Evolutionary conservation across 148 eudicot genomes (phyloP), one percentile per base, ranked within the genome.

Genomic region (Mesembryanthemum crystallinum): DNA sequence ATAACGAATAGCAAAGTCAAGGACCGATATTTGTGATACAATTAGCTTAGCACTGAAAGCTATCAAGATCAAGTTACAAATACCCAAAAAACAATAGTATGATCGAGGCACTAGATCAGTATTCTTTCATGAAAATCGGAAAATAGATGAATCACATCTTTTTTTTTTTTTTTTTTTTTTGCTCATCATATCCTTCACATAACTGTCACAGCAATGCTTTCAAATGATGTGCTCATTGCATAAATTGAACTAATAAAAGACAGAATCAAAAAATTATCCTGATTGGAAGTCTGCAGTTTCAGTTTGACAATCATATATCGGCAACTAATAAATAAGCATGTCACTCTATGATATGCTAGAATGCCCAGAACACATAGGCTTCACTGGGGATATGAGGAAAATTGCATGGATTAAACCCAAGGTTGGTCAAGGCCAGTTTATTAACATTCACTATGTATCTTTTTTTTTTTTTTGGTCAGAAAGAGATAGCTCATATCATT

Each of bases 1-100:
- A 76, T 29, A 76, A 70, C 59, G 27, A 76, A 78, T 70, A 67
- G 63, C 52, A 66, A 59, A 71, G 72, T 67, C 52, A 75, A 79
- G 64, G 67, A 66, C 23, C 7, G 6, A 13, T 18, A 66, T 35
- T 23, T 29, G n/a, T 29, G n/a, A 71, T 7, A 69, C 64, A 52
- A 69, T 12, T 35, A 5, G 39, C 52, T 57, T 69, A 25, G 29
- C 54, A 82, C 33, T 32, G 24, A 59, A 43, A 68, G 13, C 39
- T 24, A 43, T 64, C 5, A 70, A 57, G 30, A 23, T 12, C n/a
- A 59, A 17, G 65, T 18, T 52, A 66, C 0, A 67, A 35, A 62
- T 23, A 28, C 27, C 14, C 5, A n/a, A 51, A 43, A 6, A 65
- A 35, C 49, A 9, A 30, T n/a, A 62, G 51, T 13, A 72, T 21